Conservation (phyloP, 345 rosid species). For the Ceriops zippeliana region DNA sequence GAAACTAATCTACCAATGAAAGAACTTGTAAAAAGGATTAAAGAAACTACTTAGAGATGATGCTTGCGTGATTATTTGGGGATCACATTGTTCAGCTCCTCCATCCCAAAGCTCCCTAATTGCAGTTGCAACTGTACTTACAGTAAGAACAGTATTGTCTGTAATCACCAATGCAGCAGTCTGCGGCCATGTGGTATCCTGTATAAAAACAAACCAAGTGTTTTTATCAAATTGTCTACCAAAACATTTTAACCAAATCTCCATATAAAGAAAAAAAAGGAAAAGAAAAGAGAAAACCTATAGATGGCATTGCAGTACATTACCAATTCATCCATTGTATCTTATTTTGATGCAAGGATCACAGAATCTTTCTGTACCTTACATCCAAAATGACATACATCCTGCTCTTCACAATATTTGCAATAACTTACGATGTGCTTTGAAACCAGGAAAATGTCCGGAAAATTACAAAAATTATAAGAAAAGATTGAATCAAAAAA, state of each 20-base stretch:
- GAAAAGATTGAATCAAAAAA: too few relatives aligned
- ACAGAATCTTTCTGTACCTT: too few relatives aligned
- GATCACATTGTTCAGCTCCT: conserved; percentile 34
- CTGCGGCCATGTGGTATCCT: conserved; percentile 27
- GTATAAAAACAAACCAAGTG: conserved; percentile 3
- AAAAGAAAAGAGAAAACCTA: too few relatives aligned
- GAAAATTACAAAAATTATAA: too few relatives aligned
- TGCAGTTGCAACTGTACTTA: conserved; percentile 32
- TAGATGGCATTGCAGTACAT: too few relatives aligned
- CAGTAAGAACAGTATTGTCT: conserved; percentile 35
- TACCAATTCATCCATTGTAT: too few relatives aligned
- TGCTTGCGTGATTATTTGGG: conserved; percentile 59
- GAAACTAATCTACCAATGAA: neutral
- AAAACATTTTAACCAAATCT: neutral
- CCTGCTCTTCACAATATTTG: too few relatives aligned
- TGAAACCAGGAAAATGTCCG: too few relatives aligned
- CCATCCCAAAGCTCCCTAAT: conserved; percentile 35
- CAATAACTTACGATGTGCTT: too few relatives aligned
- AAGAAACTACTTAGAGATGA: conserved; percentile 42
- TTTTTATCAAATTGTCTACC: conserved; percentile 3
- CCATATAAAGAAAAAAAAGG: neutral
- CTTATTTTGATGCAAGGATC: too few relatives aligned
- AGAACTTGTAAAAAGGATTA: neutral
- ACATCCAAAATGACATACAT: too few relatives aligned
- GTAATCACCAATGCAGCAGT: conserved; percentile 35